phyloP scores from a whole-genome alignment of 1,284 basidiomycete genomes.

The Trichosporon coremiiforme region DNA sequence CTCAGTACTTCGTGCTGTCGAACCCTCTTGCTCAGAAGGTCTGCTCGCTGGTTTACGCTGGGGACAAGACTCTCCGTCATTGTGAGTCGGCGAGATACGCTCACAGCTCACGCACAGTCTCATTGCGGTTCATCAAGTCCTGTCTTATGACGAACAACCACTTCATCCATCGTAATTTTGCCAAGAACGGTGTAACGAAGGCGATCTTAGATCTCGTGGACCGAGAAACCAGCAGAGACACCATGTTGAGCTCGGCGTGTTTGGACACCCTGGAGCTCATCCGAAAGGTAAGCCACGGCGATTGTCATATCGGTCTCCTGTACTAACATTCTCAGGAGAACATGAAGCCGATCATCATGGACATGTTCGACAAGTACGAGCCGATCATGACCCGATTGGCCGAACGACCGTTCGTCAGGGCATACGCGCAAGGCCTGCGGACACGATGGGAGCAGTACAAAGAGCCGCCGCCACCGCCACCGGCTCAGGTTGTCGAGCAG shows the following conservation, averaged over 20 bases:
- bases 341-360: slow-evolving; percentile 76
- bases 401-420: slow-evolving; percentile 53
- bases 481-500: slow-evolving; percentile 59
- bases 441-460: slow-evolving; percentile 87
- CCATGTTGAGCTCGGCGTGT: slow-evolving; percentile 89
- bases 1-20: slow-evolving; percentile 85
- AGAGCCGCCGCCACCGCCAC: slow-evolving; percentile 68
- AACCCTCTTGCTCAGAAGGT: slow-evolving; percentile 72
- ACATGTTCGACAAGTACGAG: slow-evolving; percentile 79
- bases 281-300: slow-evolving; percentile 63
- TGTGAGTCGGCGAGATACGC: slow-evolving; percentile 60
- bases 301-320: slow-evolving; percentile 34
- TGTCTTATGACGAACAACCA: slow-evolving; percentile 82
- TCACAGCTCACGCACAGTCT: slow-evolving; percentile 61
- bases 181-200: slow-evolving; percentile 80
- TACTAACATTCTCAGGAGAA: slow-evolving; percentile 67
- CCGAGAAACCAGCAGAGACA: slow-evolving; percentile 81
- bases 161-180: slow-evolving; percentile 79
- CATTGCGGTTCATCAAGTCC: slow-evolving; percentile 86
- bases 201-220: slow-evolving; percentile 80
- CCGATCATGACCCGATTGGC: slow-evolving; percentile 68
- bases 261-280: slow-evolving; percentile 93
- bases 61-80: slow-evolving; percentile 88
- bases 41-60: slow-evolving; percentile 74
- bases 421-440: slow-evolving; percentile 62